A percentile compares a stretch with the other conserved stretches of the same genome.
Evolutionary conservation across 2,329 filamentous ascomycete species (phyloP).

Genomic region (Neofusicoccum umdonicola): DNA sequence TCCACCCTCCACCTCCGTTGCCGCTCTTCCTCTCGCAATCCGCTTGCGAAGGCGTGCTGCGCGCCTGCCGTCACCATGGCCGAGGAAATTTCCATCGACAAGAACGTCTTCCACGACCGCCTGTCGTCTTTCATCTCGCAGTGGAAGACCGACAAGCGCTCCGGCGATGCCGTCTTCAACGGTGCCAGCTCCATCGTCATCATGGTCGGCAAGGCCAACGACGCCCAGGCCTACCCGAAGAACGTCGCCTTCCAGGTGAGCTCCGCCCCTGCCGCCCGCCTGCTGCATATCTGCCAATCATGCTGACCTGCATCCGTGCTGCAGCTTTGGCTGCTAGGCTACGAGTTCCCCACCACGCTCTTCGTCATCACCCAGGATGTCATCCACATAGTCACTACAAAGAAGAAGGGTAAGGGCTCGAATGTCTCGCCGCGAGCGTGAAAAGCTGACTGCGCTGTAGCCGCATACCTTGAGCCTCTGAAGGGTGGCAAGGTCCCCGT

Average conservation of each 20-base stretch:
- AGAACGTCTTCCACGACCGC: constrained; percentile 89
- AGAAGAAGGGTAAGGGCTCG: constrained; percentile 77
- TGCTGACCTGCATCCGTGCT: constrained; percentile 22
- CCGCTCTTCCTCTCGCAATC: constrained; percentile 21
- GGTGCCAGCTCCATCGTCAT: constrained; percentile 84
- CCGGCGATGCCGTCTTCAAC: constrained; percentile 78
- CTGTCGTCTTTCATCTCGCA: constrained; percentile 80
- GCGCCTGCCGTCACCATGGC: constrained; percentile 51
- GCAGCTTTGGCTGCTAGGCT: constrained; percentile 96
- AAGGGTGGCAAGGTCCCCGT: constrained; percentile 91
- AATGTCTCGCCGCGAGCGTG: constrained; percentile 21
- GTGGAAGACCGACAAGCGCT: constrained; percentile 96
- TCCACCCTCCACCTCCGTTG: constrained; percentile 19
- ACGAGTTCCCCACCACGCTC: constrained; percentile 95
- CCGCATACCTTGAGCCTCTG: constrained; percentile 87
- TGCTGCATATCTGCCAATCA: background rate
- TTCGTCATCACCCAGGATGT: constrained; percentile 88
- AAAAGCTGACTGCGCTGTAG: constrained; percentile 50
- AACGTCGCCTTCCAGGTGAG: constrained; percentile 93
- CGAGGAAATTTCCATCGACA: constrained; percentile 86
- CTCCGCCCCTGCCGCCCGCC: constrained; percentile 23
- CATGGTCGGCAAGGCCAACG: constrained; percentile 92
- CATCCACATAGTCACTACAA: constrained; percentile 89
- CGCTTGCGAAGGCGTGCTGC: constrained; percentile 22
- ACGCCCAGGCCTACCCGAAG: constrained; percentile 84